Conservation (phyloP, 192 early-diverging fungal species). For the Chytriomyces hyalinus region DNA sequence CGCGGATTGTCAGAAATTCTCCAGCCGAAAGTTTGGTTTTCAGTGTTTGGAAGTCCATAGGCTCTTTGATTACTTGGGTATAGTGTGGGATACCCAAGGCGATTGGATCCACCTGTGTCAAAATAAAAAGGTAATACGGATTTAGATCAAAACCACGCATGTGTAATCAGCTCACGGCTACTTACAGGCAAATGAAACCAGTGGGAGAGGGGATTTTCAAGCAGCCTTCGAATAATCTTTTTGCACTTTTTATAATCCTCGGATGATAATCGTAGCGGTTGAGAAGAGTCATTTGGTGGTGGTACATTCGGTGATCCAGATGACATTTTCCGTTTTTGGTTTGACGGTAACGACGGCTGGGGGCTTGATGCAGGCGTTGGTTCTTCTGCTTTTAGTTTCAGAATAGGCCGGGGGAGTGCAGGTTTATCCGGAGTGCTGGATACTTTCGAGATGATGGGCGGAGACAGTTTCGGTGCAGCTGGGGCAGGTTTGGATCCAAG, state of each 20-base stretch:
- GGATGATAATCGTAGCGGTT: background rate
- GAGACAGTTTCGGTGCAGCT: background rate
- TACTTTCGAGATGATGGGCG: background rate
- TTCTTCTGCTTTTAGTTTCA: constrained; percentile 26
- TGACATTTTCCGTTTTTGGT: constrained; percentile 20
- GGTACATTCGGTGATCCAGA: background rate
- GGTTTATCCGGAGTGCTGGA: background rate
- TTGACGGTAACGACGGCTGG: background rate
- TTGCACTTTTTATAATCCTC: constrained; percentile 41
- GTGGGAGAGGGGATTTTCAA: constrained; percentile 20
- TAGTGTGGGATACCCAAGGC: constrained; percentile 86
- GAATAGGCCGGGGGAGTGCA: constrained; percentile 3
- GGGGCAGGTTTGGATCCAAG: background rate
- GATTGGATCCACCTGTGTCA: constrained; percentile 79
- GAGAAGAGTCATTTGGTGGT: background rate
- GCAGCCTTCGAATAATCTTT: constrained; percentile 40
- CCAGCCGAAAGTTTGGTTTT: constrained; percentile 69
- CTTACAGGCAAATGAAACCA: constrained; percentile 50
- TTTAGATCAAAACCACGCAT: background rate
- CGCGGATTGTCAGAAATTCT: constrained; percentile 59
- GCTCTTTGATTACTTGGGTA: constrained; percentile 79
- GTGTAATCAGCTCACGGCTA: background rate
- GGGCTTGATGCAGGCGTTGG: background rate
- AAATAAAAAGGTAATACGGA: constrained; percentile 6
- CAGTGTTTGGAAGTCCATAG: constrained; percentile 87